Base-by-base conservation (phyloP, 352 stramenopile genomes). In the Globisporangium emineosum region DNA sequence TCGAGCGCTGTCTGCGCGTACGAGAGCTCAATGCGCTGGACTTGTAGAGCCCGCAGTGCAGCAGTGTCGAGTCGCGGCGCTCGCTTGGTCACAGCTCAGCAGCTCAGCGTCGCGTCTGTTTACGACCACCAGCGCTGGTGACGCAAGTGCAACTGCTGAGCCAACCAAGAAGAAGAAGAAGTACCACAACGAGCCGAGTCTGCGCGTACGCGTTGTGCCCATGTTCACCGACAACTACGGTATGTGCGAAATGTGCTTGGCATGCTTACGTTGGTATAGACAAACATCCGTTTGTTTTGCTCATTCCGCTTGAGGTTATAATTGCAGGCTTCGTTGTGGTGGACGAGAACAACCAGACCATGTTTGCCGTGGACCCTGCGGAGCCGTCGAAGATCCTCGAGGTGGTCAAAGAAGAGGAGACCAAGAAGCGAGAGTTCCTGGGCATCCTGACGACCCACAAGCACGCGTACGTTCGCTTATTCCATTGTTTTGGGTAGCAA, bases 381-480 rank as follows among this genome's bases (percentile, higher is more conserved):
- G 82, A 94, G 62, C 71, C 81, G 1, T 65, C 72, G 45, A 75
- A 78, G 67, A 89, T 94, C 62, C 32, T 93, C 35, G 55, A 77
- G 0, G 82, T 91, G 33, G 62, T 94, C 23, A 72, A 83, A 59
- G 84, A 94, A 66, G 84, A 94, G 56, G 81, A 91, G 33, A 69
- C 65, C 27, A 76, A 72, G 54, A 88, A 91, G 45, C 84, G 86
- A 32, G 70, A 87, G 59, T 92, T 94, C 47, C 71, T 92, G 15
- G 86, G 80, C 5, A 95, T 98, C 37, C 75, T 98, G 32, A 98
- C 91, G 23, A 98, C 94, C 2, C 94, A 98, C 79, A 96, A 97
- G 63, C 94, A 98, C 84, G 75, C 66, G 87, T 94, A 81, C 53
- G 81, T 75, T 19, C 32, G 3, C 3, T 52, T 51, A 50, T 5